Percentiles rank a stretch among this genome's conserved stretches.
phyloP scores from a whole-genome alignment of 768 basidiomycete genomes.

The Suillus subluteus region DNA sequence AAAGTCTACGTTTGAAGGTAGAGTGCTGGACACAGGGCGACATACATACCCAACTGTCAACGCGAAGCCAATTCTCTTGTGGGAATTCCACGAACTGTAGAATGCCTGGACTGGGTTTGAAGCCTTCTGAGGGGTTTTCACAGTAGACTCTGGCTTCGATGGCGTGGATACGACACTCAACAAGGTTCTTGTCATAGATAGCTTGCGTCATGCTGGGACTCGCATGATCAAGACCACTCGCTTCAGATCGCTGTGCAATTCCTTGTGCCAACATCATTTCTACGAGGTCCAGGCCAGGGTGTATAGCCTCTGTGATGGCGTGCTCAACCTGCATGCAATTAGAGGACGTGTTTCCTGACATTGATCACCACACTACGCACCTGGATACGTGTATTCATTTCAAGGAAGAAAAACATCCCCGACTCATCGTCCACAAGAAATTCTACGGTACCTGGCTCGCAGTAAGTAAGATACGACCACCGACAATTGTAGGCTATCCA shows the following conservation, averaged over 20 bases:
- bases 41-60: slow-evolving; percentile 58
- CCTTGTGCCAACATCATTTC: slow-evolving; percentile 68
- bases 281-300: slow-evolving; percentile 62
- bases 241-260: slow-evolving; percentile 36
- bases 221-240: slow-evolving; percentile 20
- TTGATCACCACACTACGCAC: slow-evolving; percentile 26
- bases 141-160: slow-evolving; percentile 65
- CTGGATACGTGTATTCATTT: slow-evolving; percentile 73
- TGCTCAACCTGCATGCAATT: slow-evolving; percentile 58
- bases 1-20: not conserved
- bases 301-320: slow-evolving; percentile 59
- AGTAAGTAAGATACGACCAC: not conserved
- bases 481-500: not conserved
- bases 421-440: slow-evolving; percentile 61
- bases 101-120: slow-evolving; percentile 62
- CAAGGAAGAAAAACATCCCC: slow-evolving; percentile 64
- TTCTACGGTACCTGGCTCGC: slow-evolving; percentile 61
- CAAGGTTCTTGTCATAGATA: slow-evolving; percentile 35
- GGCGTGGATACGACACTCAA: slow-evolving; percentile 35
- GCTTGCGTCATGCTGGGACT: slow-evolving; percentile 40
- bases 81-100: slow-evolving; percentile 57
- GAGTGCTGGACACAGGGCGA: slow-evolving; percentile 11
- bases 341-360: slow-evolving; percentile 1
- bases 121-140: slow-evolving; percentile 61
- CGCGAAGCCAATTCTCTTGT: slow-evolving; percentile 52